Evolutionary conservation across 208 protist species (phyloP).

Genomic region (Crithidia fasciculata): DNA sequence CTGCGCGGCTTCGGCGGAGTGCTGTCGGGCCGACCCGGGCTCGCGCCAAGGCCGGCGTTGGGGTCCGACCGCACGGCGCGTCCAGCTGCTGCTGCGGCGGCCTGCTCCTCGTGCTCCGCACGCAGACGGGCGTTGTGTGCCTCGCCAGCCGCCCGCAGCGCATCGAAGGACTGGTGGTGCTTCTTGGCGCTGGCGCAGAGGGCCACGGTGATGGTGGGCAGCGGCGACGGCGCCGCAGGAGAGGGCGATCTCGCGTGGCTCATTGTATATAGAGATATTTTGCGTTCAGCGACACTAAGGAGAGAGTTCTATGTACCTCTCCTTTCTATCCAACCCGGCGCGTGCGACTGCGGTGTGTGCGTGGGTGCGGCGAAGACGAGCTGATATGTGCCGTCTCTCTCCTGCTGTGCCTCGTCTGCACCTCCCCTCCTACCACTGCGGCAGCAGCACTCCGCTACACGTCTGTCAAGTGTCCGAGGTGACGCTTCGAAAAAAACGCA

Average conservation of each 20-base stretch:
- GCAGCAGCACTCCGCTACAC: too few relatives aligned
- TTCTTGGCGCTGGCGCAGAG: constrained; percentile 78
- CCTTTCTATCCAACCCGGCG: too few relatives aligned
- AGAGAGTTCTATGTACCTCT: too few relatives aligned
- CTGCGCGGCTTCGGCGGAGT: too few relatives aligned
- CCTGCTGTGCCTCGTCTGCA: too few relatives aligned
- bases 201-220: constrained; percentile 44
- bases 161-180: constrained; percentile 79
- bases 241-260: constrained; percentile 2
- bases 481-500: too few relatives aligned
- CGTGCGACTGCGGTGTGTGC: too few relatives aligned
- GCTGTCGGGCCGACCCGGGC: background rate
- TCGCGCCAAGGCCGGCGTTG: background rate
- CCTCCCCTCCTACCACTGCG: too few relatives aligned
- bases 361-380: too few relatives aligned
- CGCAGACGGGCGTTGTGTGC: constrained; percentile 36
- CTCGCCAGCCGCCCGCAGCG: constrained; percentile 39
- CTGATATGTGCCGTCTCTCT: too few relatives aligned
- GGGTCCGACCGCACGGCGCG: background rate
- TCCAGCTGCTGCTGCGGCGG: background rate
- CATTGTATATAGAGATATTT: background rate
- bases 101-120: background rate
- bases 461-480: too few relatives aligned
- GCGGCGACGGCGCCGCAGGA: constrained; percentile 3
- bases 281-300: too few relatives aligned